Evolutionary conservation across 2,329 filamentous ascomycete species (phyloP).

Genomic region (Fusarium zealandicum): DNA sequence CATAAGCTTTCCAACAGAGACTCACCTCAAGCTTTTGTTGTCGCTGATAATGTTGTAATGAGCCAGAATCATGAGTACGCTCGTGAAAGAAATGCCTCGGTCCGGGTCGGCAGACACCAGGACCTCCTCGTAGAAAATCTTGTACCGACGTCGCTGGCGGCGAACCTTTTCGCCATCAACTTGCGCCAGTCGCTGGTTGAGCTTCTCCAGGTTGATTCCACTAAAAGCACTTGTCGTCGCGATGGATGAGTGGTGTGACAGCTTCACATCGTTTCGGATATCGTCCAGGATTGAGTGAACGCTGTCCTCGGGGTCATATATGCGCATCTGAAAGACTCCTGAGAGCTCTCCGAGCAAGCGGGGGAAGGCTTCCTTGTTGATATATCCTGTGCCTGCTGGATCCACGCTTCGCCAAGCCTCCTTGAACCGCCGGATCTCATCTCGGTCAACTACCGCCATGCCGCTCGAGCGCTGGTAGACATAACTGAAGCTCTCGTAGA

Average conservation of each 20-base stretch:
- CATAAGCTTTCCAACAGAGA: constrained; percentile 4
- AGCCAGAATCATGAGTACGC: constrained; percentile 91
- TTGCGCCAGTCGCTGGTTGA: constrained; percentile 74
- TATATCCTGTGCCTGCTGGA: constrained; percentile 88
- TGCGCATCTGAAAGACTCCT: constrained; percentile 95
- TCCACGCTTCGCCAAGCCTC: constrained; percentile 98
- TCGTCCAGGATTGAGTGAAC: constrained; percentile 88
- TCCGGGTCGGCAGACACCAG: constrained; percentile 91
- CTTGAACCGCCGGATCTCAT: constrained; percentile 96
- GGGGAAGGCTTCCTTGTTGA: constrained; percentile 88
- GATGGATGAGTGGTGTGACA: constrained; percentile 62
- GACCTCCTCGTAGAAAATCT: constrained; percentile 96
- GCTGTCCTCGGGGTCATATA: constrained; percentile 91
- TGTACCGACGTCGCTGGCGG: constrained; percentile 78
- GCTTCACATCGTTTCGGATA: constrained; percentile 66
- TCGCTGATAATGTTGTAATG: constrained; percentile 99
- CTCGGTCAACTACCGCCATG: constrained; percentile 86
- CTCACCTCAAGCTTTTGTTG: constrained; percentile 87
- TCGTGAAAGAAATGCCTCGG: constrained; percentile 88
- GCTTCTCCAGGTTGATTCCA: constrained; percentile 74
- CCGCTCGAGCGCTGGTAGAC: constrained; percentile 97
- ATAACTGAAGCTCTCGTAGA: constrained; percentile 99
- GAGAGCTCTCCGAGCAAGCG: constrained; percentile 89
- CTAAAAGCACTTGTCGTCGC: constrained; percentile 58
- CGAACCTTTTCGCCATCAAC: constrained; percentile 81